These are phyloP conservation scores for Diversispora epigaea DNA, from an alignment of 192 early-diverging fungal genomes.

Conservation along the genomic window DNA sequence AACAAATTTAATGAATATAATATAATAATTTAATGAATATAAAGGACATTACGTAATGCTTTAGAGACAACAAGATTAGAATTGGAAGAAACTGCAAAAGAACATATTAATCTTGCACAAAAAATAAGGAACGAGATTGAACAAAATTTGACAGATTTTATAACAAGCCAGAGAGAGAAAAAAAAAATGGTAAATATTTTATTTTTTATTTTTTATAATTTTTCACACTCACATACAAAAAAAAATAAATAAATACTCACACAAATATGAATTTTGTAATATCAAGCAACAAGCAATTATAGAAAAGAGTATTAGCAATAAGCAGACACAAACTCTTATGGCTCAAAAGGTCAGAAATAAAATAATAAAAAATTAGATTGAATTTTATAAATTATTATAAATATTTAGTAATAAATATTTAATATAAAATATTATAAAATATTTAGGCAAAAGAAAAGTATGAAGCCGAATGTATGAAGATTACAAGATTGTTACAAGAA, in stretches of 20 bases:
- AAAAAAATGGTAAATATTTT: conserved; percentile 49
- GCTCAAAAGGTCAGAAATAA: conserved; percentile 42
- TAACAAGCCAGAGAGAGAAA: conserved; percentile 63
- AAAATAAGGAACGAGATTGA: conserved; percentile 66
- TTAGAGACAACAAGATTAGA: conserved; percentile 60
- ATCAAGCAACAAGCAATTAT: conserved; percentile 48
- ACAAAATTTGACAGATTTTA: conserved; percentile 59
- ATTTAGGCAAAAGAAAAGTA: conserved; percentile 49
- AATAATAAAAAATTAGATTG: background rate
- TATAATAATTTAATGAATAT: background rate
- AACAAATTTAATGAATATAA: background rate
- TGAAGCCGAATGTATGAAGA: conserved; percentile 43
- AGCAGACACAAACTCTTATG: conserved; percentile 47
- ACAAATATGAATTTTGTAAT: background rate
- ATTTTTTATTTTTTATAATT: background rate
- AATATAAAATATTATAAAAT: background rate
- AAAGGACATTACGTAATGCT: conserved; percentile 55
- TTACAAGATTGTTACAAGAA: conserved; percentile 37
- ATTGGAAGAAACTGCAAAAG: conserved; percentile 61
- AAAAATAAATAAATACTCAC: background rate
- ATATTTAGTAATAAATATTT: background rate
- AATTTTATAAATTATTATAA: background rate
- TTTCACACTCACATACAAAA: background rate
- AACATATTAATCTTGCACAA: conserved; percentile 61
- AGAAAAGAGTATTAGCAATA: conserved; percentile 54